Base-by-base conservation (phyloP, 257 asterid genomes). In the Ajuga chamaepitys region DNA sequence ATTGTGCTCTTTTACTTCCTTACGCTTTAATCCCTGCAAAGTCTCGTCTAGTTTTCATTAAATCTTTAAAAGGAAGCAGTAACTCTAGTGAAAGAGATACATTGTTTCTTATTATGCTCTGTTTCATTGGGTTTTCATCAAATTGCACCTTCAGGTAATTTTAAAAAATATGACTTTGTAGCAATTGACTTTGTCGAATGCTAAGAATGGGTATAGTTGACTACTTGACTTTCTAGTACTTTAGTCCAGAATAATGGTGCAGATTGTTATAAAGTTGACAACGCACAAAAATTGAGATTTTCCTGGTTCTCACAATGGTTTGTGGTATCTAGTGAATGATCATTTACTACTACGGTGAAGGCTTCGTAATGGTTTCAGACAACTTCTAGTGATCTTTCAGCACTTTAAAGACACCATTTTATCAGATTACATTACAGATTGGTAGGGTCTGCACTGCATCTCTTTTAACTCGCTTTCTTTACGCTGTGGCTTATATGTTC, bases 401-500 rank as follows among this genome's bases (percentile, higher is more conserved):
- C 50, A 62, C 62, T 61, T 32, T 3, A 46, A 8, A 35, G 47
- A 21, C 44, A 52, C 35, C 51, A 14, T 45, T 13, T 5, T 34
- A 34, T 20, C 50, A 58, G 66, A 40, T 77, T 25, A 76, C 64
- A 48, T 34, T 44, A 16, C 73, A 69, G 64, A 63, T 44, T 68
- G 45, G 51, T 67, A 67, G 40, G 47, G 58, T 65, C 67, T 65
- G 71, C 44, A 44, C 56, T 58, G 73, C 70, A 58, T 59, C 42
- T 34, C 58, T 67, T 11, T 11, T 59, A 47, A 72, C 38, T 28
- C 20, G 16, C 62, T 44, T 42, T 51, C 17, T 8, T 32, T 30
- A 4, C 62, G 4, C 38, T 62, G 74, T 51, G 48, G 64, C 68
- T 66, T 56, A 64, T 25, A 70, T 12, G 30, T 38, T 70, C 13